These are phyloP conservation scores for Mycena vulgaris DNA, from an alignment of 768 basidiomycete species.

Conservation along the genomic window DNA sequence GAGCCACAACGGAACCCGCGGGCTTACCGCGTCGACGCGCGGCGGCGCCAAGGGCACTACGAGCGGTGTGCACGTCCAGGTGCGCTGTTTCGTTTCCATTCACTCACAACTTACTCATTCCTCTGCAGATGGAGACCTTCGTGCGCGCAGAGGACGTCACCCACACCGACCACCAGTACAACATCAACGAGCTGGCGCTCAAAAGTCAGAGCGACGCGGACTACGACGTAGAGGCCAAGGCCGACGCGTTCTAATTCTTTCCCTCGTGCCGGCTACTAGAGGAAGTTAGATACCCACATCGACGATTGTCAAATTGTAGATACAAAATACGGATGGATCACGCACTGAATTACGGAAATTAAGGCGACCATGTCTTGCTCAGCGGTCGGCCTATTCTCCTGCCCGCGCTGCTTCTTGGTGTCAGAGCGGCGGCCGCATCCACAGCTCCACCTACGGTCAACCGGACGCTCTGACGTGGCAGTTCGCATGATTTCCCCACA, in stretches of 20 bases:
- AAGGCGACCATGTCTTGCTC: no score
- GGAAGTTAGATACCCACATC: constrained; percentile 17
- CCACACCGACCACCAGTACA: constrained; percentile 32
- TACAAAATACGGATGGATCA: not conserved
- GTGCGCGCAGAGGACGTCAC: constrained; percentile 53
- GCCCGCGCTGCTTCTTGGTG: not conserved
- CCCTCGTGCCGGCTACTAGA: not conserved
- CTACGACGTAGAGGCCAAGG: constrained; percentile 51
- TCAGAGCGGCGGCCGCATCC: not conserved
- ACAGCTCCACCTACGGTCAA: no score
- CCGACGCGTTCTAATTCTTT: constrained; percentile 27
- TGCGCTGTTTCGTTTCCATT: constrained; percentile 31
- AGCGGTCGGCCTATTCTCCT: not conserved
- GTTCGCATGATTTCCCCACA: not conserved
- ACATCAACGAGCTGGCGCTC: constrained; percentile 43
- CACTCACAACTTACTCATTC: not conserved
- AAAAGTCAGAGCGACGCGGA: constrained; percentile 49
- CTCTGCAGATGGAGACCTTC: constrained; percentile 65
- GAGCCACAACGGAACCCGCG: constrained; percentile 40
- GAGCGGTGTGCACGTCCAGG: constrained; percentile 65
- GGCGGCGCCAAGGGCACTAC: constrained; percentile 30
- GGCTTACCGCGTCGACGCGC: constrained; percentile 40
- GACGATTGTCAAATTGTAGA: not conserved
- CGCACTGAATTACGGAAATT: not conserved
- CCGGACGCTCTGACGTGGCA: no score